These are phyloP conservation scores for Senecio squalidus DNA, from an alignment of 140 eudicot genomes.

Conservation along the genomic window DNA sequence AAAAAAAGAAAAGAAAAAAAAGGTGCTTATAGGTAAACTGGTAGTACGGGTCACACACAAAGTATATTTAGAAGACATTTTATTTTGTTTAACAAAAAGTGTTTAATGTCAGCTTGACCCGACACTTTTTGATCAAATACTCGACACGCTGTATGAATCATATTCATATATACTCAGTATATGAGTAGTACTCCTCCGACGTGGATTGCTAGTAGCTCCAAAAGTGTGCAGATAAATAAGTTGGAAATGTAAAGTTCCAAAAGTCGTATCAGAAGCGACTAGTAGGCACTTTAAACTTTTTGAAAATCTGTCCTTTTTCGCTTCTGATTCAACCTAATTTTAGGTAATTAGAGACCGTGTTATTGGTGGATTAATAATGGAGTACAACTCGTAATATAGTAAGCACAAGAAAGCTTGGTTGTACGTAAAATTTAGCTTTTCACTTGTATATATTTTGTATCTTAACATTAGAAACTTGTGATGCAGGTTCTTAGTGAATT, in stretches of 20 bases:
- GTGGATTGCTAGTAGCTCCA: too few species aligned
- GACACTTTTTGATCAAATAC: too few species aligned
- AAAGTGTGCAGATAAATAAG: not conserved
- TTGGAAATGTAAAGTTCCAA: not conserved
- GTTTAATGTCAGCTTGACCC: too few species aligned
- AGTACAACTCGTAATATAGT: slow-evolving; percentile 2
- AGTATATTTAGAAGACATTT: too few species aligned
- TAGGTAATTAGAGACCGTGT: slow-evolving; percentile 21
- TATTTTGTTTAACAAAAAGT: too few species aligned
- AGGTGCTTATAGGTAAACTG: too few species aligned
- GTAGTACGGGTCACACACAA: too few species aligned
- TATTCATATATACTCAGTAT: not conserved
- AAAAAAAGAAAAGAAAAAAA: too few species aligned
- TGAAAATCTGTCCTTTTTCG: slow-evolving; percentile 20
- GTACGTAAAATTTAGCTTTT: not conserved
- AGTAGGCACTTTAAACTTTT: slow-evolving; percentile 20
- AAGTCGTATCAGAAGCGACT: slow-evolving; percentile 4
- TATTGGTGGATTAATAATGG: slow-evolving; percentile 13
- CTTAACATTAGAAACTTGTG: slow-evolving; percentile 10
- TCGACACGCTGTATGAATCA: too few species aligned
- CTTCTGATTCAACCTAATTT: slow-evolving; percentile 15
- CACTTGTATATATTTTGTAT: not conserved
- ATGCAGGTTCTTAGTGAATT: slow-evolving; percentile 82
- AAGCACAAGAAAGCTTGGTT: not conserved
- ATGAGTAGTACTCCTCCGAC: too few species aligned